A percentile compares a stretch with the other conserved stretches of the same genome.
phyloP scores from a whole-genome alignment of 1,284 basidiomycete genomes.

The Cryptococcus floricola region DNA sequence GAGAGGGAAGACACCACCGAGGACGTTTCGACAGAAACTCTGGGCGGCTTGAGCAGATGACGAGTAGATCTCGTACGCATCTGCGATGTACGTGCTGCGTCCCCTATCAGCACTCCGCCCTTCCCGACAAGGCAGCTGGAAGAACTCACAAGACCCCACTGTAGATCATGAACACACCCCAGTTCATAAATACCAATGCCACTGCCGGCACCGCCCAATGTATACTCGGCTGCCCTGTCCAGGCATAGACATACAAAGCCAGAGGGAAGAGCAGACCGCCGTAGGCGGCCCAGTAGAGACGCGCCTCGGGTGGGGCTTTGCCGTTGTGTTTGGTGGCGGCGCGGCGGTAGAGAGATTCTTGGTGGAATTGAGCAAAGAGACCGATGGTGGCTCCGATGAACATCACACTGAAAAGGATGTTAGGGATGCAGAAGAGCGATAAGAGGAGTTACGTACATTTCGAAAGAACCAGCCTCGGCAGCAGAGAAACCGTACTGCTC shows the following conservation, averaged over 20 bases:
- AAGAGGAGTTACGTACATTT: slow-evolving; percentile 20
- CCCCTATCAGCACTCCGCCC: slow-evolving; percentile 6
- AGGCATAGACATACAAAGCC: slow-evolving; percentile 35
- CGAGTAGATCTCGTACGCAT: slow-evolving; percentile 46
- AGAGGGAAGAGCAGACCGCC: slow-evolving; percentile 44
- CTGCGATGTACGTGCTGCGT: slow-evolving; percentile 40
- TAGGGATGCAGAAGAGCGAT: background rate
- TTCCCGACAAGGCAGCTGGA: slow-evolving; percentile 4
- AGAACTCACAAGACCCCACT: slow-evolving; percentile 38
- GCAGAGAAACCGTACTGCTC: slow-evolving; percentile 36
- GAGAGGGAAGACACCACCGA: slow-evolving; percentile 39
- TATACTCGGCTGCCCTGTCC: slow-evolving; percentile 36
- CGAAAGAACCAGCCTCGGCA: slow-evolving; percentile 32
- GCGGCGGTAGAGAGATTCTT: slow-evolving; percentile 34
- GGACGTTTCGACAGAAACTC: slow-evolving; percentile 42
- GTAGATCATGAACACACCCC: slow-evolving; percentile 42
- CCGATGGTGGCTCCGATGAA: slow-evolving; percentile 66
- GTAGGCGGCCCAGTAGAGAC: slow-evolving; percentile 48
- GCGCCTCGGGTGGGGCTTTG: slow-evolving; percentile 50
- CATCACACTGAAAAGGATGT: slow-evolving; percentile 19
- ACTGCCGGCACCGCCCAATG: slow-evolving; percentile 41
- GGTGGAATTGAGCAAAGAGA: slow-evolving; percentile 59
- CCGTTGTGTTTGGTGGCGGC: slow-evolving; percentile 34
- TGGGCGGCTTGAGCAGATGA: slow-evolving; percentile 49
- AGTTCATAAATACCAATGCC: slow-evolving; percentile 23